Evolutionary conservation across 2,329 filamentous ascomycete genomes (phyloP).

Genomic region (Ophiostoma ulmi): DNA sequence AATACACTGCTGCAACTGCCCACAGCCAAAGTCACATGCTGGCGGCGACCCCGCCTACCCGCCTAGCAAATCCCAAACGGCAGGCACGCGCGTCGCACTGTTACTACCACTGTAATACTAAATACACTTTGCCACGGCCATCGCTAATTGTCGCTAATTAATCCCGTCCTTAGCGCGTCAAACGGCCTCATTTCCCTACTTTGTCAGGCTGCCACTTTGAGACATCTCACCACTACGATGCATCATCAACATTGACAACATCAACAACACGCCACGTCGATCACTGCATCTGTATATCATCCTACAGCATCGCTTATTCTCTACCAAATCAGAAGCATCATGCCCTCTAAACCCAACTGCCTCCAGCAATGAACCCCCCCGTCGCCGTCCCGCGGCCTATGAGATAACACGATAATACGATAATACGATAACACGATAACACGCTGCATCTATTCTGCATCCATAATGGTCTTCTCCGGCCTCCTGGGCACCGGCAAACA

Average conservation of each 20-base stretch:
- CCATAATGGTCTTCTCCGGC: slow-evolving; percentile 20
- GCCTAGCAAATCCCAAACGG: background rate
- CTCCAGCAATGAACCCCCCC: slow-evolving; percentile 20
- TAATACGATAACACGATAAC: background rate
- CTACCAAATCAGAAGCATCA: background rate
- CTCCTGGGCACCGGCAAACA: slow-evolving; percentile 17
- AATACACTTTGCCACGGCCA: background rate
- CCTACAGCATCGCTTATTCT: background rate
- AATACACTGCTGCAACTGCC: background rate
- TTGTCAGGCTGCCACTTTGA: background rate
- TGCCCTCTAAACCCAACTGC: slow-evolving; percentile 1
- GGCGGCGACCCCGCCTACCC: slow-evolving; percentile 10
- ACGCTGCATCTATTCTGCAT: background rate
- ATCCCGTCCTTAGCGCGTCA: slow-evolving; percentile 2
- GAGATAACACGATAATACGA: slow-evolving; percentile 13
- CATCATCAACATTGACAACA: background rate
- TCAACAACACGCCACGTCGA: background rate
- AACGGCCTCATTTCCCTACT: background rate
- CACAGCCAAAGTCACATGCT: background rate
- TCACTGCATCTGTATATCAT: background rate
- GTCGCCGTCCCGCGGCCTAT: slow-evolving; percentile 19
- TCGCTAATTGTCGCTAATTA: slow-evolving; percentile 2
- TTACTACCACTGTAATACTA: background rate
- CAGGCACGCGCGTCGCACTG: background rate
- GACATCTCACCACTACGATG: background rate